Evolutionary conservation across 2,329 filamentous ascomycete species (phyloP).

Genomic region (Cercospora beticola): DNA sequence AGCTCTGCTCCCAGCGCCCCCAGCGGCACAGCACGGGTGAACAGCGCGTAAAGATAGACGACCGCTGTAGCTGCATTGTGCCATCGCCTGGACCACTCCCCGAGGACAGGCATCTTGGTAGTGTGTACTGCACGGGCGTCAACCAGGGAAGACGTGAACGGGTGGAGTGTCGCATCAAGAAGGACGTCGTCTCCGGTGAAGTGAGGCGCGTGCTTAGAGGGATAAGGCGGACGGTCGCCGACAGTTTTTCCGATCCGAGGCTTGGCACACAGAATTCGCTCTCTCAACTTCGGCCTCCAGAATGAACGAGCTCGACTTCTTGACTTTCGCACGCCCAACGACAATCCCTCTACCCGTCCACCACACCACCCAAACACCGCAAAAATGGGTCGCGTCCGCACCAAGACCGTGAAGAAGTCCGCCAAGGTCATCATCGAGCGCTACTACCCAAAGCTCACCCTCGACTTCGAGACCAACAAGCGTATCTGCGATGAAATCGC

Average conservation of each 20-base stretch:
- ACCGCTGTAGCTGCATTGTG: neutral
- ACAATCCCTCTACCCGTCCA: constrained; percentile 12
- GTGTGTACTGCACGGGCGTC: too few species aligned
- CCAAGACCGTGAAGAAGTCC: constrained; percentile 73
- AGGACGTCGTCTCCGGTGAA: neutral
- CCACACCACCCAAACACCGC: constrained; percentile 33
- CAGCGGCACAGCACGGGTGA: constrained; percentile 11
- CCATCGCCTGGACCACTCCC: neutral
- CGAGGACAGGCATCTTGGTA: neutral
- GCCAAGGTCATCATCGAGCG: constrained; percentile 99
- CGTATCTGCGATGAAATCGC: constrained; percentile 99
- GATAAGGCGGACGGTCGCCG: neutral
- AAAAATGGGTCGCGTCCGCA: constrained; percentile 58
- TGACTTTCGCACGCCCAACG: constrained; percentile 14
- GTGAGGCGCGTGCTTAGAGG: neutral
- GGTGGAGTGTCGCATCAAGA: neutral
- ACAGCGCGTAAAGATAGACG: neutral
- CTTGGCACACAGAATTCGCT: constrained; percentile 8
- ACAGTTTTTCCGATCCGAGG: neutral
- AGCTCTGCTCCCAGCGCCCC: constrained; percentile 8
- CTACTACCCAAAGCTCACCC: constrained; percentile 90
- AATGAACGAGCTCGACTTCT: constrained; percentile 1
- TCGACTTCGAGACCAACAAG: constrained; percentile 99
- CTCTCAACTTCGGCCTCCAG: neutral
- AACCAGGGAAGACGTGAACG: neutral